These are phyloP conservation scores for Diaporthe batatas DNA, from an alignment of 2,329 filamentous ascomycete genomes.

Conservation along the genomic window DNA sequence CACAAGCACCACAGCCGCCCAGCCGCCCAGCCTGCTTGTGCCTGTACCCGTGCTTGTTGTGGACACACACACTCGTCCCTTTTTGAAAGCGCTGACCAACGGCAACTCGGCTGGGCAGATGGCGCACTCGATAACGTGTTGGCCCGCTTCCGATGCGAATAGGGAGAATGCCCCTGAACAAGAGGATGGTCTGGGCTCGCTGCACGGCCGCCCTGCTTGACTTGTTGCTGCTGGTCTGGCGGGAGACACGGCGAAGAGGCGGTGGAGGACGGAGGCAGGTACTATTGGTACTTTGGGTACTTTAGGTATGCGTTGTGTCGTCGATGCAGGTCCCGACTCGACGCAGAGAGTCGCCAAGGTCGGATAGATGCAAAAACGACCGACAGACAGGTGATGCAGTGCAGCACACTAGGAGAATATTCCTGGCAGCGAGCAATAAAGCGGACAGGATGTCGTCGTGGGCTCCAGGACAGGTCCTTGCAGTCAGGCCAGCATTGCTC, in stretches of 20 bases:
- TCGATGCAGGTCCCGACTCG: slow-evolving; percentile 10
- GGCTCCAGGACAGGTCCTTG: neutral
- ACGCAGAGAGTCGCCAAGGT: neutral
- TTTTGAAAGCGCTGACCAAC: neutral
- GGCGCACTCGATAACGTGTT: slow-evolving; percentile 10
- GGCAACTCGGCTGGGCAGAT: neutral
- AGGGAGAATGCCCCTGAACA: slow-evolving; percentile 1
- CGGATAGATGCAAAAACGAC: neutral
- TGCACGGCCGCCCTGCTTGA: neutral
- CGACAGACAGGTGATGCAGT: neutral
- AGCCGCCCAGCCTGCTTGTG: neutral
- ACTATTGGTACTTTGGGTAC: neutral
- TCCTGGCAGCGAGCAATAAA: slow-evolving; percentile 15
- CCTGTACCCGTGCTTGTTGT: neutral
- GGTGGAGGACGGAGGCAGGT: neutral
- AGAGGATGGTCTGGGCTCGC: neutral
- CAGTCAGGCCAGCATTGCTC: neutral
- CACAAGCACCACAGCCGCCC: neutral
- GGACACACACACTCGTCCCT: neutral
- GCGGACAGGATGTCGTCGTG: slow-evolving; percentile 11
- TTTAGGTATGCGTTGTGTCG: neutral
- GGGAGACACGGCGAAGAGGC: neutral
- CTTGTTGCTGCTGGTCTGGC: neutral
- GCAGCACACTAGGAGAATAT: neutral
- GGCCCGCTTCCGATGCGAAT: neutral